These are phyloP conservation scores for Chaetomium tenue DNA, from an alignment of 495 filamentous ascomycete species.

Conservation along the genomic window DNA sequence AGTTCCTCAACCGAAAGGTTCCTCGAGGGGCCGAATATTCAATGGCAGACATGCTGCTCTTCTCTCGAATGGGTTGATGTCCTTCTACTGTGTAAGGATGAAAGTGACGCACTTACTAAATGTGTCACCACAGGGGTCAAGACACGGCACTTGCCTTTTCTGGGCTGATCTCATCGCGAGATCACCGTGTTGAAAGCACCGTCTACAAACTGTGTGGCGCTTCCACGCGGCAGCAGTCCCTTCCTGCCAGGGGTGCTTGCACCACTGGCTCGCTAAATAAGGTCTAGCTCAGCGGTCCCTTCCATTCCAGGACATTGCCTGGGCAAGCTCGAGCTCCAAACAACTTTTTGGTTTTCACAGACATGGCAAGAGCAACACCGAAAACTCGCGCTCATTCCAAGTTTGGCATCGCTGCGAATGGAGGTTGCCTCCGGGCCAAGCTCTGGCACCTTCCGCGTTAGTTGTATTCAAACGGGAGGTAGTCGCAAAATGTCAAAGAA, in stretches of 20 bases:
- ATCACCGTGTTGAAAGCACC: neutral
- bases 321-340: neutral
- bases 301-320: neutral
- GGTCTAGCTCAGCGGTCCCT: neutral
- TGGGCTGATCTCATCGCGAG: slow-evolving; percentile 5
- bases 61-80: neutral
- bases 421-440: neutral
- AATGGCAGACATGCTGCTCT: neutral
- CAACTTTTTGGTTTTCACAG: neutral
- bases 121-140: neutral
- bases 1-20: neutral
- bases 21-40: no score
- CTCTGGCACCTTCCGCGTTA: neutral
- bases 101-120: neutral
- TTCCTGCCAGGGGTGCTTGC: neutral
- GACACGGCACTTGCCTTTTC: neutral
- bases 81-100: neutral
- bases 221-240: slow-evolving; percentile 7
- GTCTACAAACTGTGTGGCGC: slow-evolving; percentile 3
- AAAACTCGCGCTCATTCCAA: neutral
- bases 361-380: slow-evolving; percentile 3
- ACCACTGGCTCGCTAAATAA: neutral
- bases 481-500: neutral
- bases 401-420: neutral
- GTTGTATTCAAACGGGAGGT: neutral